Conservation (phyloP, 257 asterid species). For the Solanum chmielewskii region DNA sequence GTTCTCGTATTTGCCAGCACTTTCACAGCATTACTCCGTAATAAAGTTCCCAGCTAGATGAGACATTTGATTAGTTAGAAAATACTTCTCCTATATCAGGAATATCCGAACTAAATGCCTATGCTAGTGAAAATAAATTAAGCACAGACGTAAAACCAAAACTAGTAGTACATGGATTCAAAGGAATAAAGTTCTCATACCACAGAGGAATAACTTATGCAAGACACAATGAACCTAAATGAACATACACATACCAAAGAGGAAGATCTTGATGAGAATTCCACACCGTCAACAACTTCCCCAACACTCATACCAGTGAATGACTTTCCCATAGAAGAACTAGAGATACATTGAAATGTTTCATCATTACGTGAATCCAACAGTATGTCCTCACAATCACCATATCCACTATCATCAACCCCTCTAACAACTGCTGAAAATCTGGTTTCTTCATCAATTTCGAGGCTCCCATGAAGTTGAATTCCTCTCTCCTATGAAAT, state of each 20-base stretch:
- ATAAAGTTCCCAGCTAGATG: neutral
- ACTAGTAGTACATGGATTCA: neutral
- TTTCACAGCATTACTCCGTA: neutral
- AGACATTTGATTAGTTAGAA: neutral
- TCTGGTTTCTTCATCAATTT: constrained; percentile 85
- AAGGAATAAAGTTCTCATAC: neutral
- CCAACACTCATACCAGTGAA: constrained; percentile 15
- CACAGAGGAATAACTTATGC: neutral
- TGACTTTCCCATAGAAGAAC: constrained; percentile 31
- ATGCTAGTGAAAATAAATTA: neutral
- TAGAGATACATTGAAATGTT: constrained; percentile 62
- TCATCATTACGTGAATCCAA: constrained; percentile 65
- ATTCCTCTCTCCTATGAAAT: constrained; percentile 75
- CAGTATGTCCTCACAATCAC: constrained; percentile 56
- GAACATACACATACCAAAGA: constrained; percentile 25
- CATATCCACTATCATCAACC: constrained; percentile 74
- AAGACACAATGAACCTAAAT: neutral
- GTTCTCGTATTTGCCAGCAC: neutral
- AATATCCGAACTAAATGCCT: neutral
- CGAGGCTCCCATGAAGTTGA: constrained; percentile 49
- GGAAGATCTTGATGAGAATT: constrained; percentile 33
- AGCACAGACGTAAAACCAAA: neutral
- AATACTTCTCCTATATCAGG: neutral
- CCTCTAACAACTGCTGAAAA: constrained; percentile 70
- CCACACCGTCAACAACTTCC: constrained; percentile 25